Conservation (phyloP, 2,329 filamentous ascomycete genomes). For the Rhexocercosporidium sp. region DNA sequence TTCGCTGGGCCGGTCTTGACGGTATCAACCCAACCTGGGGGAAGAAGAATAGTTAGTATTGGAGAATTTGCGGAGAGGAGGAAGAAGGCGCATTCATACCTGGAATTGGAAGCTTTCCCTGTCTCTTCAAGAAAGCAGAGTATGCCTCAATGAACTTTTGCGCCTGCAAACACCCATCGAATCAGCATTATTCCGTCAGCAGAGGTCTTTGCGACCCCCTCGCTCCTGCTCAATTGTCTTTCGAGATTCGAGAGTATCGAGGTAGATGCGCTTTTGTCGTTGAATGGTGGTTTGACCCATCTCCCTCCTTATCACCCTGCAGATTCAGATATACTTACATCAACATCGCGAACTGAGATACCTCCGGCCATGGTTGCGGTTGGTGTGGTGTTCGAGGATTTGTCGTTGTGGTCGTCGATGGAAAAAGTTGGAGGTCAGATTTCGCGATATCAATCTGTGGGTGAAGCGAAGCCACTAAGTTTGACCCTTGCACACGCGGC, state of each 20-base stretch:
- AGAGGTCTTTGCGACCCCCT: constrained; percentile 75
- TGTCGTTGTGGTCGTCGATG: constrained; percentile 21
- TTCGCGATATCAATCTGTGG: constrained; percentile 18
- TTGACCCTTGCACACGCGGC: not conserved
- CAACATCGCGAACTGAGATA: constrained; percentile 83
- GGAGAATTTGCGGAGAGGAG: not conserved
- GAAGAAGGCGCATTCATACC: constrained; percentile 60
- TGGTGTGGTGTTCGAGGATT: constrained; percentile 35
- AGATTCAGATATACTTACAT: constrained; percentile 62
- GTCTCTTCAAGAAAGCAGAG: constrained; percentile 88
- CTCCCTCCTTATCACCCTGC: constrained; percentile 28
- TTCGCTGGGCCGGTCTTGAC: constrained; percentile 98
- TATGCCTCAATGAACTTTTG: constrained; percentile 90
- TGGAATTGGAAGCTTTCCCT: constrained; percentile 90
- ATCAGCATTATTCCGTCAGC: constrained; percentile 78
- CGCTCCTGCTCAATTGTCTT: constrained; percentile 65
- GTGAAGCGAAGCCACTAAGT: constrained; percentile 8
- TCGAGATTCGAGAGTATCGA: constrained; percentile 31
- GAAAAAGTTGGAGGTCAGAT: constrained; percentile 12
- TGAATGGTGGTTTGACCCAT: constrained; percentile 15
- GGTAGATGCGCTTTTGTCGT: constrained; percentile 29
- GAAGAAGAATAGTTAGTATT: constrained; percentile 30
- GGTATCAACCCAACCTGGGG: constrained; percentile 93
- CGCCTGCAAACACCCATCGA: constrained; percentile 60
- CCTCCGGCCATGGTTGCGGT: constrained; percentile 80